These are phyloP conservation scores for Dioscorea zingiberensis DNA, from an alignment of 106 monocot genomes.

Conservation along the genomic window DNA sequence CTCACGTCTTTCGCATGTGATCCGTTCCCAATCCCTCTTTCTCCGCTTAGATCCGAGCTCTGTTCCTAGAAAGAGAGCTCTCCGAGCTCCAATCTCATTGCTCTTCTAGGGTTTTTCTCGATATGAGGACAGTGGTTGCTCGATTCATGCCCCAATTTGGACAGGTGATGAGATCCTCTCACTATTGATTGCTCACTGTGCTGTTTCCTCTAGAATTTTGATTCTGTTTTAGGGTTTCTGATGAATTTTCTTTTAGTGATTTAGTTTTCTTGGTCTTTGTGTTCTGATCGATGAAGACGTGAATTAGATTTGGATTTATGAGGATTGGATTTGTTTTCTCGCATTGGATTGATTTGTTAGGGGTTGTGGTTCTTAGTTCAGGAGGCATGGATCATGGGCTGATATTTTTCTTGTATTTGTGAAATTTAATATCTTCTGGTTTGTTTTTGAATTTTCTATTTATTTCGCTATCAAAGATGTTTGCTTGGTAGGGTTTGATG, in stretches of 20 bases:
- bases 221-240: neutral
- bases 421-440: neutral
- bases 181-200: neutral
- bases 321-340: no score
- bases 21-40: neutral
- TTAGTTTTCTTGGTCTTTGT: no score
- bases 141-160: neutral
- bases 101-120: no score
- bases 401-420: neutral
- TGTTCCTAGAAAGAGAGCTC: no score
- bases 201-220: neutral
- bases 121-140: neutral
- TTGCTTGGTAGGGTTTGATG: no score
- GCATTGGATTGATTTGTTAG: neutral
- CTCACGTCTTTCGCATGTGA: conserved; percentile 3
- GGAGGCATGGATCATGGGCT: neutral
- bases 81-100: no score
- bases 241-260: neutral
- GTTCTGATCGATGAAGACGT: no score
- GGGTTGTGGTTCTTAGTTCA: no score
- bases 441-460: neutral
- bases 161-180: neutral
- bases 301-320: no score
- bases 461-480: no score
- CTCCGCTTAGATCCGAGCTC: no score